Conservation (phyloP, 129 eudicot species). For the Chrysanthemum makinoi region DNA sequence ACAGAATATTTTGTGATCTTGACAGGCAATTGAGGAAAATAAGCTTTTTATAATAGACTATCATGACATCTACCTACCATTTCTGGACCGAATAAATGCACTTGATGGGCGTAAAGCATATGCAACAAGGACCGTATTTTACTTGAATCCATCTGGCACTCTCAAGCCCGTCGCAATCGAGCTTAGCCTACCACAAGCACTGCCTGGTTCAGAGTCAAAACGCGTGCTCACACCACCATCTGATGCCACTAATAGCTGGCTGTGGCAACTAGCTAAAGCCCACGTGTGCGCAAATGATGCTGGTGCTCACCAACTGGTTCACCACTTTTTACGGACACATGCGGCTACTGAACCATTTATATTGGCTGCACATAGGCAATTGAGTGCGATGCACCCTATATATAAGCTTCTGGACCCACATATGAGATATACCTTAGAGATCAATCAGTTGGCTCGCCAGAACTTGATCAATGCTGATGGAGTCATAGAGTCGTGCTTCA, state of each 20-base stretch:
- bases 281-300: slow-evolving; percentile 98
- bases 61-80: slow-evolving; percentile 86
- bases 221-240: slow-evolving; percentile 78
- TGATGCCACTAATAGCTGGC: slow-evolving; percentile 83
- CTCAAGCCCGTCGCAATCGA: slow-evolving; percentile 94
- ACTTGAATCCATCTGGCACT: slow-evolving; percentile 66
- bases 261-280: slow-evolving; percentile 93
- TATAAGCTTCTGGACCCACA: slow-evolving; percentile 93
- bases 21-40: slow-evolving; percentile 78
- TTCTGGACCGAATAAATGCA: slow-evolving; percentile 76
- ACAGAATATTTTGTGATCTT: slow-evolving; percentile 20
- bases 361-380: slow-evolving; percentile 85
- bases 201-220: slow-evolving; percentile 62
- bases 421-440: slow-evolving; percentile 92
- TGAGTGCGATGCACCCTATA: slow-evolving; percentile 92
- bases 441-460: slow-evolving; percentile 86
- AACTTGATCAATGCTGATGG: slow-evolving; percentile 80
- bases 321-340: slow-evolving; percentile 95
- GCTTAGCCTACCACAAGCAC: slow-evolving; percentile 65
- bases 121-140: slow-evolving; percentile 84
- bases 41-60: slow-evolving; percentile 77
- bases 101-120: slow-evolving; percentile 94
- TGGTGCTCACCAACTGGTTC: slow-evolving; percentile 93
- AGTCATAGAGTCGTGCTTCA: slow-evolving; percentile 78
- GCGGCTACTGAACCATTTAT: slow-evolving; percentile 90